Evolutionary conservation across 331 rosid genomes (phyloP).

Genomic region (Rhamnella rubrinervis): DNA sequence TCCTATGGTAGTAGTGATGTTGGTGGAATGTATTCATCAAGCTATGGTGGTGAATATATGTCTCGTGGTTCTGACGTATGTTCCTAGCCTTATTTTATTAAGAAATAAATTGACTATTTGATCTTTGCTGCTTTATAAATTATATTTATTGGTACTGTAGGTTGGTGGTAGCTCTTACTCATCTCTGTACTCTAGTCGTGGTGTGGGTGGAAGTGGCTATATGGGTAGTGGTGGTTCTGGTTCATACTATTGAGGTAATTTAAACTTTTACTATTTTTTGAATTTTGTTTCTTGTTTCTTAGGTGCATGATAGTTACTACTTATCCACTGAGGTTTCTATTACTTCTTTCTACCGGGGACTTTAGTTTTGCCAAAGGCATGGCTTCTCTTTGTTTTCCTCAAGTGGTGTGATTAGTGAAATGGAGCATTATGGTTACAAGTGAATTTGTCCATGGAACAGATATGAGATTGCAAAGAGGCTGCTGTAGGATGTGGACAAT

Average conservation of each 20-base stretch:
- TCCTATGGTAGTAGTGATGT: conserved; percentile 70
- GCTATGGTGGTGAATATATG: conserved; percentile 86
- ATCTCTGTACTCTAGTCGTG: conserved; percentile 77
- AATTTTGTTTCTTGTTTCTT: neutral
- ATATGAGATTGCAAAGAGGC: conserved; percentile 64
- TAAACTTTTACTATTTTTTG: neutral
- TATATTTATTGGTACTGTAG: conserved; percentile 36
- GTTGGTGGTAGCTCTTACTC: conserved; percentile 95
- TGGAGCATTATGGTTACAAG: conserved; percentile 69
- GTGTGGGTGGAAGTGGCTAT: conserved; percentile 76
- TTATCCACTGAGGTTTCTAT: conserved; percentile 2
- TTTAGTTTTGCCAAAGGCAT: conserved; percentile 33
- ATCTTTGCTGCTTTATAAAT: neutral
- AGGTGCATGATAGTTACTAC: conserved; percentile 9
- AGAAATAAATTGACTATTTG: neutral
- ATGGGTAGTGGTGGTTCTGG: conserved; percentile 91
- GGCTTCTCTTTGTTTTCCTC: conserved; percentile 41
- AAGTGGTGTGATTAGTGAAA: conserved; percentile 57
- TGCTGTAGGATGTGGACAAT: conserved; percentile 68
- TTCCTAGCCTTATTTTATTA: conserved; percentile 10
- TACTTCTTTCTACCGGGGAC: conserved; percentile 31
- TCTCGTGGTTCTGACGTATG: conserved; percentile 93
- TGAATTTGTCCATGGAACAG: conserved; percentile 89
- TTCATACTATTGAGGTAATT: conserved; percentile 90
- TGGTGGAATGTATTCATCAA: conserved; percentile 92